Percentiles rank a stretch among this genome's conserved stretches.
phyloP scores from a whole-genome alignment of 108 stramenopile genomes.

The Cylindrotheca fusiformis region DNA sequence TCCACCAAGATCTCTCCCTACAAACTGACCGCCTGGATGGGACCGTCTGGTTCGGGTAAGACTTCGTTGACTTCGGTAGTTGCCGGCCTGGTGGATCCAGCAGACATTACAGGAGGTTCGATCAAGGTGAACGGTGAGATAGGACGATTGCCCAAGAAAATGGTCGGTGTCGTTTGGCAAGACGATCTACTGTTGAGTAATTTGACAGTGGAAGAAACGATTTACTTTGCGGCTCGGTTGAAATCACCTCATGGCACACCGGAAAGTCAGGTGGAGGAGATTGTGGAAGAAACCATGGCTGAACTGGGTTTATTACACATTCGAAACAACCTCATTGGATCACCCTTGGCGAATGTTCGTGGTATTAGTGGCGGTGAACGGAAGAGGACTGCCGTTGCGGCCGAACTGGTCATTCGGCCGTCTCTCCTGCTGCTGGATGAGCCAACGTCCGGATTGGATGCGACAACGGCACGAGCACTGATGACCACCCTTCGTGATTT shows the following conservation, averaged over 20 bases:
- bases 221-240: conserved; percentile 73
- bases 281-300: conserved; percentile 65
- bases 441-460: conserved; percentile 79
- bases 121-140: conserved; percentile 61
- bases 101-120: conserved; percentile 41
- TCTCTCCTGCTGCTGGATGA: conserved; percentile 80
- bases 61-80: conserved; percentile 63
- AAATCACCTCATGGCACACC: conserved; percentile 47
- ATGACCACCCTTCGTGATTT: conserved; percentile 68
- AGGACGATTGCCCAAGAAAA: conserved; percentile 54
- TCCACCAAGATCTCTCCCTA: conserved; percentile 58
- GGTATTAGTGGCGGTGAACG: conserved; percentile 87
- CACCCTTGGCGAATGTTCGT: conserved; percentile 25
- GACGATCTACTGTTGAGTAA: conserved; percentile 82
- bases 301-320: conserved; percentile 56
- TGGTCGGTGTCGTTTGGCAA: conserved; percentile 85
- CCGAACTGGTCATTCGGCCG: conserved; percentile 81
- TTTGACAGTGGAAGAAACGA: conserved; percentile 81
- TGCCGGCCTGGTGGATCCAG: conserved; percentile 38
- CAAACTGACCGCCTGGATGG: conserved; percentile 77
- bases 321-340: conserved; percentile 64
- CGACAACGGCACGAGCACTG: conserved; percentile 65
- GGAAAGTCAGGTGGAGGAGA: conserved; percentile 32
- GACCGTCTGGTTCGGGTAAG: conserved; percentile 73
- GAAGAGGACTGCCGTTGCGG: conserved; percentile 81